Evolutionary conservation across 1,139 yeast genomes (phyloP), one percentile per base, ranked within the genome.

Genomic region (Taphrina sp.): DNA sequence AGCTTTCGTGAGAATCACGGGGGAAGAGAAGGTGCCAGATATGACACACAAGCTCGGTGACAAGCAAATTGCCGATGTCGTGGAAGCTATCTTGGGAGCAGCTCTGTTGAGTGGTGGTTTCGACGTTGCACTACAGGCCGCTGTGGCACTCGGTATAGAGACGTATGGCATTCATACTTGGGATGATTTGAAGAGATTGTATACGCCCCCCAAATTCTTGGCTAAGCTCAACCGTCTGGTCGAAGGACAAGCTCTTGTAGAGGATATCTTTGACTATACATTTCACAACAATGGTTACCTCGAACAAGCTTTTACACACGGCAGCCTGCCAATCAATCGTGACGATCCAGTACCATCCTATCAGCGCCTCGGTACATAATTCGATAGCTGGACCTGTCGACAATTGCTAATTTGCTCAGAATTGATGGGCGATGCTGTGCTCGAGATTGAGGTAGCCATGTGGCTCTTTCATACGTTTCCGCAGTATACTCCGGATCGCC

Each of bases 351-450:
- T 49, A 3, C 54, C 54, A 1, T 29, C 39, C 39, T 49, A 49
- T 39, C 46, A 49, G 19, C 43, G 54, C 14, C 54, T 49, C 12
- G 47, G 47, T 43, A 7, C 23, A 28, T 36, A 14, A 19, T 10
- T 5, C 19, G 39, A 23, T 39, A 22, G 7, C 14, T 17, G 17
- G 36, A 31, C 35, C 16, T 19, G 42, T 5, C 45, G 51, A 20
- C 41, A 33, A 26, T 29, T 43, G 47, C 29, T 41, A 46, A 28
- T 29, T 56, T 7, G 10, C 10, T 7, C 31, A 35, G 61, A 58
- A 37, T 58, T 58, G 33, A 33, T 57, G 17, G 61, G 61, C 3
- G 60, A 58, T 39, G 61, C 61, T 8, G 53, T 57, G 16, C 46
- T 58, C 19, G 61, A 58, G 7, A 24, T 47, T 17, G 47, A 53